Percentiles rank a stretch among this genome's conserved stretches.
Evolutionary conservation across 2,329 filamentous ascomycete genomes (phyloP).

Genomic region (Aureobasidium sp.): DNA sequence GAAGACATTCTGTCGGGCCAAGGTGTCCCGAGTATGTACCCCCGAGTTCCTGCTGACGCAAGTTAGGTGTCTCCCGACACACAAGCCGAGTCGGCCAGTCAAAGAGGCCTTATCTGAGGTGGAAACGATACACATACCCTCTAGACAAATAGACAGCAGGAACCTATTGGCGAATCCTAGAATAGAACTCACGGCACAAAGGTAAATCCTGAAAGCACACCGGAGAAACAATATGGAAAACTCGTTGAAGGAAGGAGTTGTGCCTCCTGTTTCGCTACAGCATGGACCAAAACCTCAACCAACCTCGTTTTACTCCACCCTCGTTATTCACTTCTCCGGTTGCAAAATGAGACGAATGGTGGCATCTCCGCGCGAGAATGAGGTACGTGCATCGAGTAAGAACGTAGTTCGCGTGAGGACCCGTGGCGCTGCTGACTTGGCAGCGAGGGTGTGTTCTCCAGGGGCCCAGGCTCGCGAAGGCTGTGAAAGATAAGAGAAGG

Average conservation of each 20-base stretch:
- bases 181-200: neutral
- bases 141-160: no score
- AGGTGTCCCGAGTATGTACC: neutral
- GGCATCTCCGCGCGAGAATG: neutral
- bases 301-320: neutral
- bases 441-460: neutral
- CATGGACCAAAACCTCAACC: neutral
- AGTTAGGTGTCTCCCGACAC: neutral
- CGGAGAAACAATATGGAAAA: neutral
- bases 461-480: neutral
- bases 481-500: neutral
- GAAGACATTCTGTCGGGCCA: neutral
- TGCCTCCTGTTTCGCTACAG: neutral
- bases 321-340: neutral
- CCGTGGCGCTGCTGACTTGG: neutral
- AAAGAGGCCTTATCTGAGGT: neutral
- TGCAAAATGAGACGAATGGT: neutral
- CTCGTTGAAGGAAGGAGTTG: neutral
- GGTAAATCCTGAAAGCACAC: neutral
- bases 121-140: neutral
- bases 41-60: neutral
- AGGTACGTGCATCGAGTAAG: neutral
- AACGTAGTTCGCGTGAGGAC: neutral
- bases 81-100: neutral
- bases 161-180: no score